Evolutionary conservation across 2,329 filamentous ascomycete species (phyloP).

Genomic region (Paecilomyces niveus): DNA sequence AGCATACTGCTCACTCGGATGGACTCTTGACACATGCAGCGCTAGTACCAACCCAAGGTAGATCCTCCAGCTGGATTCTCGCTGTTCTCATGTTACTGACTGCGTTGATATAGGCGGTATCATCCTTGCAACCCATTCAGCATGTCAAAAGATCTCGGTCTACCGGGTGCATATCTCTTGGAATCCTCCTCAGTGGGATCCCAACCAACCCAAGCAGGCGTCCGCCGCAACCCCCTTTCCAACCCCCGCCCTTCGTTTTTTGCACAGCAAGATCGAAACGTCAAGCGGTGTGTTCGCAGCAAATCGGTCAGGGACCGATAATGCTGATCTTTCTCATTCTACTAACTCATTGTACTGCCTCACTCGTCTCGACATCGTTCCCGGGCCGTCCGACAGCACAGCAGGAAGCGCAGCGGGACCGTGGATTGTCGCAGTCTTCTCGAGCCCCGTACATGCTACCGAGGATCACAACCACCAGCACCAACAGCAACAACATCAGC

Average conservation of each 20-base stretch:
- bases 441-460: constrained; percentile 48
- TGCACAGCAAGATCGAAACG: constrained; percentile 30
- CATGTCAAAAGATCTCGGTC: constrained; percentile 64
- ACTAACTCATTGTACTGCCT: constrained; percentile 48
- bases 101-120: constrained; percentile 19
- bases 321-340: constrained; percentile 14
- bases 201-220: constrained; percentile 28
- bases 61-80: constrained; percentile 1
- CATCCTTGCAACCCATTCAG: constrained; percentile 35
- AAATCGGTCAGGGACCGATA: constrained; percentile 14
- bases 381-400: constrained; percentile 53
- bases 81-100: constrained; percentile 2
- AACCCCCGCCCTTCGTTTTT: constrained; percentile 29
- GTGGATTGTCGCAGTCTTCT: constrained; percentile 67
- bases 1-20: constrained; percentile 63
- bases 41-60: constrained; percentile 67
- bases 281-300: constrained; percentile 24
- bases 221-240: constrained; percentile 20
- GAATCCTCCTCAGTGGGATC: constrained; percentile 54
- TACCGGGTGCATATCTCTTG: constrained; percentile 70
- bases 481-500: constrained; percentile 37
- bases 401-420: constrained; percentile 51
- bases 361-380: constrained; percentile 68
- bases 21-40: constrained; percentile 75
- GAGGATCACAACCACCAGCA: constrained; percentile 37